A percentile compares a stretch with the other conserved stretches of the same genome.
Conservation (phyloP, 805 yeast species). For the Ogataea nonfermentans region DNA sequence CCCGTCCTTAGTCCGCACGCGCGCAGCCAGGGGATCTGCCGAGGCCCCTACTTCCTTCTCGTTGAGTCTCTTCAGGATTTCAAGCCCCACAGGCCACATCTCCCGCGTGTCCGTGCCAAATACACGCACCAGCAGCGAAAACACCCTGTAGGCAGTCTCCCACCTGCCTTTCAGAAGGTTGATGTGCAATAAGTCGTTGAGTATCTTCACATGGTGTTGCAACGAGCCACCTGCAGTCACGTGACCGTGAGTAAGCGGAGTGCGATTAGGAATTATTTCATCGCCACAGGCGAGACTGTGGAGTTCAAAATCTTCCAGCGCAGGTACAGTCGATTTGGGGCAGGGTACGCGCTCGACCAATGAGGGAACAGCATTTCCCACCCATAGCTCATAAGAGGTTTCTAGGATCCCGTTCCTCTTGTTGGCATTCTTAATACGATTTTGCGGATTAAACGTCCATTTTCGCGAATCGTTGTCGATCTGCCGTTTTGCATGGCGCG, state of each 20-base stretch:
- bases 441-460: constrained; percentile 11
- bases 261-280: constrained; percentile 12
- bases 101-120: constrained; percentile 51
- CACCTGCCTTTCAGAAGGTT: constrained; percentile 50
- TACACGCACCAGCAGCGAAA: constrained; percentile 47
- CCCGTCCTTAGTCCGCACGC: constrained; percentile 1
- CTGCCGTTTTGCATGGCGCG: constrained; percentile 7
- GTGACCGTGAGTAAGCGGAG: constrained; percentile 17
- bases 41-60: constrained; percentile 16
- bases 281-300: constrained; percentile 13
- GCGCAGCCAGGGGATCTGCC: constrained; percentile 4
- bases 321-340: background rate
- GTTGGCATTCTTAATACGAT: constrained; percentile 14
- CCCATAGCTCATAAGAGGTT: constrained; percentile 24
- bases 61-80: constrained; percentile 41
- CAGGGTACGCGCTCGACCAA: constrained; percentile 4
- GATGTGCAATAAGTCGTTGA: constrained; percentile 48
- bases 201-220: constrained; percentile 21
- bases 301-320: constrained; percentile 6
- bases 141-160: constrained; percentile 53
- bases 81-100: constrained; percentile 65
- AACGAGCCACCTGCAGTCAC: constrained; percentile 16
- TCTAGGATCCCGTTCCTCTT: constrained; percentile 19
- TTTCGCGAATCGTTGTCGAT: background rate
- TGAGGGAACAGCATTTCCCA: constrained; percentile 7